Conservation (phyloP, 768 basidiomycete genomes). For the Pulveroboletus sp. region DNA sequence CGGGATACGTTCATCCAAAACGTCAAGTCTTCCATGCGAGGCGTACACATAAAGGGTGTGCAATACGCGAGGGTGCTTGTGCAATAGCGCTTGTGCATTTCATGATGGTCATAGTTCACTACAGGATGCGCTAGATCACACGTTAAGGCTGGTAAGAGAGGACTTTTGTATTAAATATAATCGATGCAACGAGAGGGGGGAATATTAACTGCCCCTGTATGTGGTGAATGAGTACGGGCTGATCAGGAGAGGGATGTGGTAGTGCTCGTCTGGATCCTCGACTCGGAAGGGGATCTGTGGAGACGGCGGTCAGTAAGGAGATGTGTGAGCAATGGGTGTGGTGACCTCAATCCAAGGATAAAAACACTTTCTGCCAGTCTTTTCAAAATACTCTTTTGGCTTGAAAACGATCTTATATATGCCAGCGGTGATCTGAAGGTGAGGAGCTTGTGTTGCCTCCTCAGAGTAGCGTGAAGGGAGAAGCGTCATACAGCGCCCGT, state of each 20-base stretch:
- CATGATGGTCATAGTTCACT: constrained; percentile 6
- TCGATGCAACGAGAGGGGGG: not conserved
- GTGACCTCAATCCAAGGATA: constrained; percentile 89
- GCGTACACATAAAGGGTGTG: constrained; percentile 70
- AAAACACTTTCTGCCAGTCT: constrained; percentile 60
- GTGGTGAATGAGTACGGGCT: constrained; percentile 91
- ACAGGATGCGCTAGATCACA: constrained; percentile 1
- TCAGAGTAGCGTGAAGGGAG: constrained; percentile 51
- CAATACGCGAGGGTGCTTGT: constrained; percentile 72
- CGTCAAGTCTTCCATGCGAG: constrained; percentile 85
- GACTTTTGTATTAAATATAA: constrained; percentile 5
- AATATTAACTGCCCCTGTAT: constrained; percentile 75
- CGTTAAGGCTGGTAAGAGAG: constrained; percentile 1
- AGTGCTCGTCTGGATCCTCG: constrained; percentile 69
- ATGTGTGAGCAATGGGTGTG: not conserved
- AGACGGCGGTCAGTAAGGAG: constrained; percentile 5
- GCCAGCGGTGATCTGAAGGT: constrained; percentile 39
- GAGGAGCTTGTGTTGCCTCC: constrained; percentile 38
- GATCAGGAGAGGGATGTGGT: constrained; percentile 88
- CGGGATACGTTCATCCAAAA: constrained; percentile 79
- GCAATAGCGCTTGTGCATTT: constrained; percentile 30
- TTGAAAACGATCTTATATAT: constrained; percentile 84
- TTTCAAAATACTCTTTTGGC: constrained; percentile 77
- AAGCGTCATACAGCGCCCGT: constrained; percentile 81
- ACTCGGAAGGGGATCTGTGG: constrained; percentile 74